These are phyloP conservation scores for Tirmania nivea DNA, from an alignment of 495 filamentous ascomycete species.

Conservation along the genomic window DNA sequence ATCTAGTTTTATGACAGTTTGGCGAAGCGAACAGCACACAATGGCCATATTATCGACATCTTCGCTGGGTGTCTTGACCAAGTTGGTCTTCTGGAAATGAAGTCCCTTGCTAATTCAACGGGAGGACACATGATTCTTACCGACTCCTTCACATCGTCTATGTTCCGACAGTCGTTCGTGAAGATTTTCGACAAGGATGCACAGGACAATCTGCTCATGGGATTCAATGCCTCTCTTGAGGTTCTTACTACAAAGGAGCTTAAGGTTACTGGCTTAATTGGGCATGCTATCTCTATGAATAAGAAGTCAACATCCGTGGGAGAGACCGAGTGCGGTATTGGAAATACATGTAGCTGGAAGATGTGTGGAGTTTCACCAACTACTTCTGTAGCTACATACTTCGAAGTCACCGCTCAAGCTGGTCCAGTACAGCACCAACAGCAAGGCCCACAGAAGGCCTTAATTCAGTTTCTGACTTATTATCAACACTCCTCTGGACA, in stretches of 20 bases:
- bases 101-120: slow-evolving; percentile 85
- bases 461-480: slow-evolving; percentile 98
- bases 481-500: slow-evolving; percentile 95
- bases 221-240: slow-evolving; percentile 92
- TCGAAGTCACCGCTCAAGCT: slow-evolving; percentile 89
- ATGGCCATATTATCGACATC: slow-evolving; percentile 92
- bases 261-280: slow-evolving; percentile 95
- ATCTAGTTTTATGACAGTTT: slow-evolving; percentile 83
- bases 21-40: slow-evolving; percentile 89
- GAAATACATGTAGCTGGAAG: slow-evolving; percentile 98
- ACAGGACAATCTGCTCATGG: slow-evolving; percentile 88
- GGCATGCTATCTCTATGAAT: slow-evolving; percentile 86
- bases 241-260: slow-evolving; percentile 95
- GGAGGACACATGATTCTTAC: slow-evolving; percentile 97
- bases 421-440: slow-evolving; percentile 70
- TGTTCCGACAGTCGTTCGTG: slow-evolving; percentile 98
- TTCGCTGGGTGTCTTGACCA: slow-evolving; percentile 97
- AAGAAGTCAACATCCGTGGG: slow-evolving; percentile 96
- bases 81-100: slow-evolving; percentile 97
- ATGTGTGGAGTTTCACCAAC: slow-evolving; percentile 95
- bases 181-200: slow-evolving; percentile 93
- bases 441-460: slow-evolving; percentile 70
- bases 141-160: slow-evolving; percentile 96
- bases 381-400: slow-evolving; percentile 89
- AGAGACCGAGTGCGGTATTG: slow-evolving; percentile 95